phyloP scores from a whole-genome alignment of 2,329 filamentous ascomycete species.

The Penicillium expansum region DNA sequence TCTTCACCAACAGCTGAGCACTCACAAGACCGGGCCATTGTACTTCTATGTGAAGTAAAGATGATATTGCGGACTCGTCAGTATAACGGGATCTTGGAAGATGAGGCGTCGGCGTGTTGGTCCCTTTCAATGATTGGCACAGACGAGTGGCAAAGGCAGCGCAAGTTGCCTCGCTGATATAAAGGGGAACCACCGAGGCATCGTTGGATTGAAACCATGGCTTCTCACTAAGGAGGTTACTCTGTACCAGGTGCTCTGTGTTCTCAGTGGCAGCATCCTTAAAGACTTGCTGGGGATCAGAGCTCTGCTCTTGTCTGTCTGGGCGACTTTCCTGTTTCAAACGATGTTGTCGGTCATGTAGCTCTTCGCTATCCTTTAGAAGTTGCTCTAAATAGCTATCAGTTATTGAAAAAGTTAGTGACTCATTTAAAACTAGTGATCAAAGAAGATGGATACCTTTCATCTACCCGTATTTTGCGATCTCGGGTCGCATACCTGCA shows the following conservation, averaged over 20 bases:
- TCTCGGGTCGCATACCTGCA: conserved; percentile 41
- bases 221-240: conserved; percentile 4
- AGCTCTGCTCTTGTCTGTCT: background rate
- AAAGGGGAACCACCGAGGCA: conserved; percentile 25
- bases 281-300: background rate
- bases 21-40: conserved; percentile 30
- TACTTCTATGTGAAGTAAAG: conserved; percentile 12
- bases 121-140: conserved; percentile 27
- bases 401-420: background rate
- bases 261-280: conserved; percentile 7
- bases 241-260: conserved; percentile 12
- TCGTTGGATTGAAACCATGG: conserved; percentile 31
- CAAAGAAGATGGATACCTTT: conserved; percentile 12
- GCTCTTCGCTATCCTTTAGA: conserved; percentile 13
- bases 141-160: conserved; percentile 35
- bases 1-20: conserved; percentile 31
- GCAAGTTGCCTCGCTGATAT: conserved; percentile 36
- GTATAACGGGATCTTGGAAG: conserved; percentile 28
- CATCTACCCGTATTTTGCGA: conserved; percentile 35
- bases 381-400: conserved; percentile 29
- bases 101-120: conserved; percentile 17
- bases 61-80: conserved; percentile 16
- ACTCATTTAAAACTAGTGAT: background rate
- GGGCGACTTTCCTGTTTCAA: background rate
- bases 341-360: background rate